Evolutionary conservation across 2,329 filamentous ascomycete species (phyloP).

Genomic region (Penicillium freii): DNA sequence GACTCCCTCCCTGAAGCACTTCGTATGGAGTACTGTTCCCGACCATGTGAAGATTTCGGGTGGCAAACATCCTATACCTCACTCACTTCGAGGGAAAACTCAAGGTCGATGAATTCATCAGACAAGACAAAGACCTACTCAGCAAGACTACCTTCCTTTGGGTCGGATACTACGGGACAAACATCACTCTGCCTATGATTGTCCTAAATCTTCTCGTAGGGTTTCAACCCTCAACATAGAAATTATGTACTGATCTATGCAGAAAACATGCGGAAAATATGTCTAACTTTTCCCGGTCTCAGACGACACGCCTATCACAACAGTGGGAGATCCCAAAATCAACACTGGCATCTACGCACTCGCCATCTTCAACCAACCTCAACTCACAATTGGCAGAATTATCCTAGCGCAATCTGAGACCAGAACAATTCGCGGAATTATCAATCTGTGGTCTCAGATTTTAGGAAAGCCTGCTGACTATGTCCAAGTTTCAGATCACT

Average conservation of each 20-base stretch:
- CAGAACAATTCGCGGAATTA: not conserved
- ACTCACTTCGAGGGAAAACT: constrained; percentile 50
- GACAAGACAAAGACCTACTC: constrained; percentile 30
- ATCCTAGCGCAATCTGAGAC: constrained; percentile 3
- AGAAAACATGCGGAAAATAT: constrained; percentile 2
- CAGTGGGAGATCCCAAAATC: not conserved
- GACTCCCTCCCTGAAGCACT: constrained; percentile 43
- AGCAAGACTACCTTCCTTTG: constrained; percentile 45
- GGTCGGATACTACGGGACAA: constrained; percentile 38
- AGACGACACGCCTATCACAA: not conserved
- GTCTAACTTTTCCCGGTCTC: not conserved
- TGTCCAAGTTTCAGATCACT: constrained; percentile 28
- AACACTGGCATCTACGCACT: constrained; percentile 3
- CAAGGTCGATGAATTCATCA: constrained; percentile 43
- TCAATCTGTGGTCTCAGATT: not conserved
- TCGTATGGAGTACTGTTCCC: constrained; percentile 49
- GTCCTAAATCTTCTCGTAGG: constrained; percentile 23
- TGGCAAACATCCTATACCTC: constrained; percentile 38
- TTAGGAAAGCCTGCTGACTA: constrained; percentile 14
- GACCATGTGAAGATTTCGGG: constrained; percentile 31
- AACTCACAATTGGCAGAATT: not conserved
- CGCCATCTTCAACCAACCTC: constrained; percentile 2
- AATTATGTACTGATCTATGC: not conserved
- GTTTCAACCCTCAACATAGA: not conserved
- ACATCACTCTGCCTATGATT: constrained; percentile 31